These are phyloP conservation scores for Trifolium dubium DNA, from an alignment of 306 rosid species.

Conservation along the genomic window DNA sequence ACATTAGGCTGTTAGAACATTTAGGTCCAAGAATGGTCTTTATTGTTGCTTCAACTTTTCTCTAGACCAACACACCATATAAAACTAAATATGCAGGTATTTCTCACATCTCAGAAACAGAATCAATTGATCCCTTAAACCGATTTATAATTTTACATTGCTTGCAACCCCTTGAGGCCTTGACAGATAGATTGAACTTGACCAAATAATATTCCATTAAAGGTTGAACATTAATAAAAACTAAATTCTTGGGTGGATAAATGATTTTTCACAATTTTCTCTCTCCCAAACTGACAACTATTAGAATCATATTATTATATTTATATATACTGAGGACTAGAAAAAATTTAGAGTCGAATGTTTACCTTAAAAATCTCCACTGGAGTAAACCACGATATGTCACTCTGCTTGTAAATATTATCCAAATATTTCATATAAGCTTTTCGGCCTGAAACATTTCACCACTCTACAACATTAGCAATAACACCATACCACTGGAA, in stretches of 20 bases:
- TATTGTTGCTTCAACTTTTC: neutral
- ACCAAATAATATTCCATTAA: constrained; percentile 22
- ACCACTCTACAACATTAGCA: constrained; percentile 36
- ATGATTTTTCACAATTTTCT: constrained; percentile 1
- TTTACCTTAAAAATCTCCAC: constrained; percentile 90
- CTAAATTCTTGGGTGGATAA: neutral
- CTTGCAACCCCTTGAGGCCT: constrained; percentile 22
- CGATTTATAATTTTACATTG: constrained; percentile 16
- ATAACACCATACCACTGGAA: constrained; percentile 8
- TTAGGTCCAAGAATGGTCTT: neutral
- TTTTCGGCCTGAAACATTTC: constrained; percentile 71
- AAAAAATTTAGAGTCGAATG: constrained; percentile 26
- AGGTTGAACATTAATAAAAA: constrained; percentile 14
- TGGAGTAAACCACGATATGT: constrained; percentile 90
- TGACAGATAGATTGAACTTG: constrained; percentile 20
- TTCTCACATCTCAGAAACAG: constrained; percentile 13
- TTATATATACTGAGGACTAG: neutral
- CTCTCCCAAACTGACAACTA: constrained; percentile 16
- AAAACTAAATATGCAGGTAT: constrained; percentile 10
- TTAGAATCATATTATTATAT: neutral
- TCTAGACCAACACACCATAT: neutral
- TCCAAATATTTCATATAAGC: constrained; percentile 85
- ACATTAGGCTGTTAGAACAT: neutral
- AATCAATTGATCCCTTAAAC: constrained; percentile 26
- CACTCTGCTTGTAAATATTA: constrained; percentile 77